Evolutionary conservation across 352 stramenopile species (phyloP), one percentile per base, ranked within the genome.

Genomic region (Pythium myriotylum): DNA sequence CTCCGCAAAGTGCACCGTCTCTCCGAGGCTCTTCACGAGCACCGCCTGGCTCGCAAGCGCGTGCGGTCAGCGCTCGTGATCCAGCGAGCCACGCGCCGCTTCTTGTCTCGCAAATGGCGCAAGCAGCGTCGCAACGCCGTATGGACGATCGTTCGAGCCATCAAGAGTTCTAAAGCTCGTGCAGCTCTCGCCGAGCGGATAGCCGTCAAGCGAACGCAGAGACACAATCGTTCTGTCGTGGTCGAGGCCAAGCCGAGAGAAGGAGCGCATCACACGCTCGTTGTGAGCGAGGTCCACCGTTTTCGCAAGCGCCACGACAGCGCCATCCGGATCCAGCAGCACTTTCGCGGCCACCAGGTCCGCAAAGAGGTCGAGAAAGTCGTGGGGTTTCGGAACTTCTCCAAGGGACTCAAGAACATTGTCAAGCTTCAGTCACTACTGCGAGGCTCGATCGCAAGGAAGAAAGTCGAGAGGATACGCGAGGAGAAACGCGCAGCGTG

Each of bases 371-470:
- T 69, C 35, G 70, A 61, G 48, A 35, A 55, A 23, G 46, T 59
- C 19, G 27, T 49, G 10, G 32, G 57, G 2, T 49, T 74, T 29
- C 49, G 47, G 20, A 67, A 74, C 24, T 22, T 72, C 12, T 40
- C 46, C 40, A 68, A 78, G 27, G 62, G 65, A 12, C 33, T 70
- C 5, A 54, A 60, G 13, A 80, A 79, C 41, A 70, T 73, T 16
- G 61, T 86, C 29, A 79, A 81, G 45, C 32, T 88, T 9, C 79
- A 88, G 51, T 78, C 79, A 7, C 77, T 88, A n/a, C 22, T 88
- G 16, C 60, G 79, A 9, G 79, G 72, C 1, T 67, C 58, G 27
- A 67, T 85, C 24, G 70, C 62, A 1, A 54, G 76, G 4, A 83
- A 76, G 37, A 60, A 53, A 23, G 54, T 81, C 6, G 62, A 58